These are phyloP conservation scores for Podaxis carcinomalis DNA, from an alignment of 768 basidiomycete genomes.

Conservation along the genomic window DNA sequence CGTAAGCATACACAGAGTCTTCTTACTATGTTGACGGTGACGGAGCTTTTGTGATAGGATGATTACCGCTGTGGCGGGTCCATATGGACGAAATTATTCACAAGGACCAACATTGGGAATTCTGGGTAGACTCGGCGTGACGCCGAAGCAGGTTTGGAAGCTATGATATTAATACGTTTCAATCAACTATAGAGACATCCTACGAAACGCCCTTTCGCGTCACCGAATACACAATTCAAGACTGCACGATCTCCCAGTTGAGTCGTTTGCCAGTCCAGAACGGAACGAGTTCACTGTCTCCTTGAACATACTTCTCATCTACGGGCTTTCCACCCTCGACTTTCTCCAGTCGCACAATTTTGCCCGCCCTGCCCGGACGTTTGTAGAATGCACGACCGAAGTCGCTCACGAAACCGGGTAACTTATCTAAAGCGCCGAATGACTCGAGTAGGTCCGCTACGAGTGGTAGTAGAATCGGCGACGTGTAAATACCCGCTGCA, in stretches of 20 bases:
- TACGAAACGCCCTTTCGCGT: neutral
- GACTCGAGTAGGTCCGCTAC: constrained; percentile 86
- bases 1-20: constrained; percentile 38
- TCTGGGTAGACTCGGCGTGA: constrained; percentile 59
- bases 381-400: constrained; percentile 83
- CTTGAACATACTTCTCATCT: constrained; percentile 43
- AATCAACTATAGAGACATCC: neutral
- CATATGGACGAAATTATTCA: constrained; percentile 70
- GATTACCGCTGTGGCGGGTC: constrained; percentile 71
- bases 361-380: constrained; percentile 24
- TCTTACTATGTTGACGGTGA: neutral
- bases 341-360: constrained; percentile 40
- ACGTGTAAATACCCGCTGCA: constrained; percentile 96
- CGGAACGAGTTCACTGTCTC: constrained; percentile 60
- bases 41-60: constrained; percentile 42
- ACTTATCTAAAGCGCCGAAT: constrained; percentile 78
- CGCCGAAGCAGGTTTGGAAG: constrained; percentile 65
- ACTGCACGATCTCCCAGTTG: constrained; percentile 56
- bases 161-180: constrained; percentile 29
- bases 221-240: neutral
- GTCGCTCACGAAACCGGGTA: constrained; percentile 75
- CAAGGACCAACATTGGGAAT: constrained; percentile 70
- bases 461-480: constrained; percentile 85
- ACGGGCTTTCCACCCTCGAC: constrained; percentile 33
- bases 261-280: constrained; percentile 87